A percentile compares a stretch with the other conserved stretches of the same genome.
These are phyloP conservation scores for Linum trigynum DNA, from an alignment of 345 rosid genomes.

Conservation along the genomic window DNA sequence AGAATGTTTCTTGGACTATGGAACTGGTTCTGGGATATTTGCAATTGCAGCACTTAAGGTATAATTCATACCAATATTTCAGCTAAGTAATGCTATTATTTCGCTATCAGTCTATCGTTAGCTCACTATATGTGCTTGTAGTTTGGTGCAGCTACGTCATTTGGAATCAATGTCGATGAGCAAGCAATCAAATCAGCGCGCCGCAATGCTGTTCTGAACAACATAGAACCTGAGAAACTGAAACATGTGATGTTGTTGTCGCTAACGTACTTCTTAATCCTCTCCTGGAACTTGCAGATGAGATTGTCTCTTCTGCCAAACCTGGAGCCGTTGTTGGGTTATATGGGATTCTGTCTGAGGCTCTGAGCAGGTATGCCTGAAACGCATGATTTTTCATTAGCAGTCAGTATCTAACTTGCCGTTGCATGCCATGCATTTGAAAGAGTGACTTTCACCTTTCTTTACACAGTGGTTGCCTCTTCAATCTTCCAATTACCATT, in stretches of 20 bases:
- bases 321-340: slow-evolving; percentile 56
- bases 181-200: slow-evolving; percentile 48
- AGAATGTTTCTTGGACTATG: slow-evolving; percentile 72
- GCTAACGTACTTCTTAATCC: slow-evolving; percentile 83
- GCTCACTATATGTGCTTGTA: slow-evolving; percentile 11
- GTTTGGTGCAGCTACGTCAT: slow-evolving; percentile 68
- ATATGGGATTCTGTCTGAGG: slow-evolving; percentile 60
- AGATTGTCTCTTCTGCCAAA: slow-evolving; percentile 57
- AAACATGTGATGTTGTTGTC: slow-evolving; percentile 52
- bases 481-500: too few species aligned
- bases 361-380: slow-evolving; percentile 63
- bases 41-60: slow-evolving; percentile 91
- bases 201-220: slow-evolving; percentile 59
- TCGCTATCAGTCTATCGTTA: too few species aligned
- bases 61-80: background rate
- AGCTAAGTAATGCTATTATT: too few species aligned
- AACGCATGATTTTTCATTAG: too few species aligned
- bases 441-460: too few species aligned
- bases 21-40: slow-evolving; percentile 89
- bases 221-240: slow-evolving; percentile 35
- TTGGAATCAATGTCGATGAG: slow-evolving; percentile 68
- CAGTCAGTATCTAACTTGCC: too few species aligned
- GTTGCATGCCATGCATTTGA: too few species aligned
- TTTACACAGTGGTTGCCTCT: too few species aligned
- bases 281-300: slow-evolving; percentile 56